Evolutionary conservation across 768 basidiomycete genomes (phyloP), one percentile per base, ranked within the genome.

Genomic region (Cyathus striatus): DNA sequence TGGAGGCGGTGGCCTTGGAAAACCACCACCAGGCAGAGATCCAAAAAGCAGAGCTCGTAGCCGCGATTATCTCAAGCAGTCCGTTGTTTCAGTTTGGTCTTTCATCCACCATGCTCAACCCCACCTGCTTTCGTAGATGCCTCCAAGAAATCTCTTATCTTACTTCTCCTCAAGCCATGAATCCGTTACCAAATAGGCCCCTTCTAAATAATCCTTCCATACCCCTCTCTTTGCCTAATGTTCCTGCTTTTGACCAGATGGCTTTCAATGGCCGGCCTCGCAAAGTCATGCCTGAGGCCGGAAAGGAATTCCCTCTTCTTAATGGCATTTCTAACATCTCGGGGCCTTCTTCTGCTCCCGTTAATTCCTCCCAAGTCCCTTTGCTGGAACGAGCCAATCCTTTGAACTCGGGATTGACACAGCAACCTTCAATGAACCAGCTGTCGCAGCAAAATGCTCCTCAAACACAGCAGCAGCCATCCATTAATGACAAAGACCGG

Each of bases 141-240:
- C 73, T 99, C 20, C 96, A 98, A 68, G 96, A 99, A 73, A 89
- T 99, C 51, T 90, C 90, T 10, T 99, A 99, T 64, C 72, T 99
- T 42, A 99, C 96, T 1, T 97, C 95, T 0, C 85, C 92, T 1
- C 90, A 96, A 61, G 94, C 96, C 5, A 86, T 98, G 78, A 99
- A 99, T 60, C 96, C 96, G 34, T 73, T 97, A 40, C 92, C 92
- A 2, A 88, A 91, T 47, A 80, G 90, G 53, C 86, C 90, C 2
- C 71, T 91, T 44, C 63, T 83, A 44, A 80, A 75, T 53, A 87
- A 80, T 55, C 62, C 82, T 22, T 70, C 77, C 38, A 73, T 83
- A 42, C 76, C 82, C 26, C 70, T 85, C 47, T 68, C 81, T 27
- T 66, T 86, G 44, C 83, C 83, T 39, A 86, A 86, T 53, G 75